A percentile compares a stretch with the other conserved stretches of the same genome.
phyloP scores from a whole-genome alignment of 192 early-diverging fungal species.

The Coemansia sp. region DNA sequence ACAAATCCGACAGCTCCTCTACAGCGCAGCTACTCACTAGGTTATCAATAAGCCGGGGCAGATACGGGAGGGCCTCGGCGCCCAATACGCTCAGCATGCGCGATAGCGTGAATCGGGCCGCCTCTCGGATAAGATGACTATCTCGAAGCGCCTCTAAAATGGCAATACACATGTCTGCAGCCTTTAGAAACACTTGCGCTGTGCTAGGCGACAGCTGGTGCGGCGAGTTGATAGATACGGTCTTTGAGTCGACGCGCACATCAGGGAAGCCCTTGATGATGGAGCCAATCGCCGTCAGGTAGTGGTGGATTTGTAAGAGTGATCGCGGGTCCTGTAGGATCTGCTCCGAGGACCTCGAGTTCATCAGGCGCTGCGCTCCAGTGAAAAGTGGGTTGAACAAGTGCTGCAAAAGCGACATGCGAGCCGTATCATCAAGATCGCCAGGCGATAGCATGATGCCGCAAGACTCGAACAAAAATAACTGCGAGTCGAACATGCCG shows the following conservation, averaged over 20 bases:
- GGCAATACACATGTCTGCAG: constrained; percentile 72
- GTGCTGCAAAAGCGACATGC: constrained; percentile 68
- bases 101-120: constrained; percentile 77
- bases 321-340: constrained; percentile 67
- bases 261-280: constrained; percentile 77
- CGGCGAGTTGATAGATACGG: constrained; percentile 25
- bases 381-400: constrained; percentile 77
- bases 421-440: constrained; percentile 64
- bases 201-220: constrained; percentile 51
- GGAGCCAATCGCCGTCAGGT: constrained; percentile 81
- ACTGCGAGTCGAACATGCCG: constrained; percentile 75
- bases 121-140: constrained; percentile 69
- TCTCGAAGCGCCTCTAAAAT: constrained; percentile 65
- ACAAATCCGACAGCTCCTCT: constrained; percentile 80
- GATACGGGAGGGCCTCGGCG: constrained; percentile 74
- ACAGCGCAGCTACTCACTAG: constrained; percentile 74
- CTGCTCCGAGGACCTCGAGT: constrained; percentile 53
- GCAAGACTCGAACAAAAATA: constrained; percentile 90
- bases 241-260: constrained; percentile 51
- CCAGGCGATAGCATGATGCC: constrained; percentile 89
- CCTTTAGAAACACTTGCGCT: constrained; percentile 74
- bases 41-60: constrained; percentile 76
- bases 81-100: constrained; percentile 88
- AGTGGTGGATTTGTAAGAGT: constrained; percentile 77
- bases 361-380: constrained; percentile 74